Base-by-base conservation (phyloP, 208 protist genomes). In the Trypanosoma avium region DNA sequence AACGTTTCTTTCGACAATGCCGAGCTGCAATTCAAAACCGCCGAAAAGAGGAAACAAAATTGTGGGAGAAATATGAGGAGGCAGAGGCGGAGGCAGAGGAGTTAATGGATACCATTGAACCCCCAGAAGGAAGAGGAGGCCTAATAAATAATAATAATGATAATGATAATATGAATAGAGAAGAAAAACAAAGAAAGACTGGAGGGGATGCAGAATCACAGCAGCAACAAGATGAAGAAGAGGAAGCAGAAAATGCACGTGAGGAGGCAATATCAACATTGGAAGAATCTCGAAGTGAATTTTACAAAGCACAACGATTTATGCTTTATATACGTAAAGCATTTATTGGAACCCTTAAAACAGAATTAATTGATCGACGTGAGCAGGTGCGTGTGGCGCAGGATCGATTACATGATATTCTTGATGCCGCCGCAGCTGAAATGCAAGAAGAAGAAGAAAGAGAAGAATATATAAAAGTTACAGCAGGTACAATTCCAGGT, bases 271-370 rank as follows among this genome's bases (percentile, higher is more conserved):
- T 79, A 42, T 62, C 76, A 19, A 68, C 45, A 17, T 56, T 88
- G 36, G 55, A 61, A 26, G 84, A 90, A 40, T 55, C 78, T 19
- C 75, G 85, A 10, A 57, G 61, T 0, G 75, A 79, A 33, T 92
- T 92, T 58, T 91, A 81, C 73, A 67, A 71, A 29, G 57, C 84
- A 4, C 86, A 93, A 67, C 78, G 79, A n/a, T 92, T 93, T 57
- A 73, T 95, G 54, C 70, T 79, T n/a, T 47, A 48, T 4, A 70
- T 93, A 6, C 67, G 79, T 33, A 93, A 93, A 75, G 60, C 67
- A 1, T 65, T 81, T 35, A 61, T 92, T 30, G 89, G 86, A 0
- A 40, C 61, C 9, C 70, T 91, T 49, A 91, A 91, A 84, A 50
- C 46, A 19, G 47, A 60, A 48, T 73, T 94, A 55, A 26, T 74